Evolutionary conservation across 2,329 filamentous ascomycete species (phyloP).

Genomic region (Stachybotrys chlorohalonatus): DNA sequence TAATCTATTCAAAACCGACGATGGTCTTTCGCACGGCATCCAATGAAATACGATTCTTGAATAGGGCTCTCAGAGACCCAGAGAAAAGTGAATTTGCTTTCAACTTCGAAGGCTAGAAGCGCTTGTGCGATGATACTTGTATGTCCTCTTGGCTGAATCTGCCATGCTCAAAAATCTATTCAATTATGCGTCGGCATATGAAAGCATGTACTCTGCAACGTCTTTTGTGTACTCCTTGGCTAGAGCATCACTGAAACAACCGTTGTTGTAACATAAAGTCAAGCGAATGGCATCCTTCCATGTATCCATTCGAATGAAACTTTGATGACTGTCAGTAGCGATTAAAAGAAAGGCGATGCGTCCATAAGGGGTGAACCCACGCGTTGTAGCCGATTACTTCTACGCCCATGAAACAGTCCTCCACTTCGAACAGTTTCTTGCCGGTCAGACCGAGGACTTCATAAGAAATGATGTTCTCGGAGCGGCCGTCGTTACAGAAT

Average conservation of each 20-base stretch:
- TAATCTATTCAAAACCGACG: too few species aligned
- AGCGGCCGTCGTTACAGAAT: conserved; percentile 2
- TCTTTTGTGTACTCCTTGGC: neutral
- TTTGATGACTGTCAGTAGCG: neutral
- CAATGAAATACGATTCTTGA: too few species aligned
- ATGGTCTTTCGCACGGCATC: too few species aligned
- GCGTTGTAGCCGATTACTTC: neutral
- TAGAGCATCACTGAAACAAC: neutral
- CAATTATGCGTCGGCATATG: neutral
- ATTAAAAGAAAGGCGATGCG: neutral
- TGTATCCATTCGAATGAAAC: neutral
- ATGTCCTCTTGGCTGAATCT: neutral
- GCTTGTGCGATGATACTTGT: too few species aligned
- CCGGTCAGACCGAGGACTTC: neutral
- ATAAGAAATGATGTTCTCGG: neutral
- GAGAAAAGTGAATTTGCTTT: too few species aligned
- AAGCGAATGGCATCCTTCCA: neutral
- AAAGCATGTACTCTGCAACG: neutral
- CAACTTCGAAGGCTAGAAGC: too few species aligned
- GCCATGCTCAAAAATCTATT: neutral
- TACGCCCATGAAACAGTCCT: neutral
- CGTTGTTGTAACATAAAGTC: neutral
- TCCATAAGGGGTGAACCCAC: neutral
- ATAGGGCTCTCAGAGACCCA: too few species aligned
- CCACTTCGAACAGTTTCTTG: conserved; percentile 1